Conservation (phyloP, 2,329 filamentous ascomycete species). For the Pseudogymnoascus sp. region DNA sequence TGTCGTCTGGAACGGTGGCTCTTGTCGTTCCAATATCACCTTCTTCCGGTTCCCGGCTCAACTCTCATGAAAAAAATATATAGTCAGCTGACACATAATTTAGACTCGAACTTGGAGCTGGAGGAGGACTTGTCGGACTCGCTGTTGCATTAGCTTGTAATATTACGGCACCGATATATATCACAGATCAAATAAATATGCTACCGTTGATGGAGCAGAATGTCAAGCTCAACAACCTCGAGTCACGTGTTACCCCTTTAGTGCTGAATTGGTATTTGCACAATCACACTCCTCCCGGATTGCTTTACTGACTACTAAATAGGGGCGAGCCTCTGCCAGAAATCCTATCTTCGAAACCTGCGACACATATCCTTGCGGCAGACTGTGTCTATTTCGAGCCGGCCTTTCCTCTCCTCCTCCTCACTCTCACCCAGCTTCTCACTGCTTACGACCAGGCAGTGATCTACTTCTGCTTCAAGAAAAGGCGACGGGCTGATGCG, state of each 20-base stretch:
- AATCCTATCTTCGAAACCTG: constrained; percentile 48
- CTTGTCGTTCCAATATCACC: neutral
- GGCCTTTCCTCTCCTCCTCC: constrained; percentile 78
- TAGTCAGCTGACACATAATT: constrained; percentile 2
- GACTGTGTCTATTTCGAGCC: constrained; percentile 98
- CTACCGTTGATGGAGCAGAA: constrained; percentile 78
- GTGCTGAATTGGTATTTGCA: constrained; percentile 70
- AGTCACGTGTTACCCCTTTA: constrained; percentile 54
- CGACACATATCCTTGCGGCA: constrained; percentile 82
- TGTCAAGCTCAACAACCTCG: constrained; percentile 69
- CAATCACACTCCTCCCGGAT: neutral
- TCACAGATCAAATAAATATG: constrained; percentile 89
- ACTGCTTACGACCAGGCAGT: constrained; percentile 59
- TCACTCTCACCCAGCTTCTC: constrained; percentile 69
- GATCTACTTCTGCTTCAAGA: constrained; percentile 89
- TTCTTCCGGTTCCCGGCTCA: neutral
- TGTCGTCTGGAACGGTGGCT: neutral
- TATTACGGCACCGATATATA: constrained; percentile 52
- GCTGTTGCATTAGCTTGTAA: constrained; percentile 51
- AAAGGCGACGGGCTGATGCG: constrained; percentile 72
- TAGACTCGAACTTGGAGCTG: constrained; percentile 86
- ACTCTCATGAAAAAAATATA: neutral
- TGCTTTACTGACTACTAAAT: neutral
- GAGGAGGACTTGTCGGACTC: constrained; percentile 76
- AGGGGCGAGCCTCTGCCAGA: constrained; percentile 56